These are phyloP conservation scores for Grigorovia jiainica DNA, from an alignment of 805 yeast species.

Conservation along the genomic window DNA sequence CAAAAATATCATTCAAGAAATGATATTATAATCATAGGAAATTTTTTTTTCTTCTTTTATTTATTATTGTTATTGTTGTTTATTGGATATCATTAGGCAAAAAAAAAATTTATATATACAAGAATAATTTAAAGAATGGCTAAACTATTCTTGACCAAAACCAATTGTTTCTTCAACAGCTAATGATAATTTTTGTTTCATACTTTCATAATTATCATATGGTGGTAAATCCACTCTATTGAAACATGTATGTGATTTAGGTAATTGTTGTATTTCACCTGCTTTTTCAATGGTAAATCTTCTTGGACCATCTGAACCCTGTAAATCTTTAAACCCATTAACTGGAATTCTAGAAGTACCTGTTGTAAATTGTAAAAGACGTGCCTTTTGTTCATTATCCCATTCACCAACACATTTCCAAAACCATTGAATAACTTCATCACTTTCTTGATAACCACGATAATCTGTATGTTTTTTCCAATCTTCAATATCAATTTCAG, in stretches of 20 bases:
- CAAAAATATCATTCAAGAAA: neutral
- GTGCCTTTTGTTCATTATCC: conserved; percentile 95
- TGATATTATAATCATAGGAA: neutral
- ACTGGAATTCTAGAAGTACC: conserved; percentile 99
- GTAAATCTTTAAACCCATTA: conserved; percentile 96
- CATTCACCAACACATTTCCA: conserved; percentile 90
- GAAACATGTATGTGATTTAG: conserved; percentile 97
- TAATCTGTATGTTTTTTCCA: conserved; percentile 99
- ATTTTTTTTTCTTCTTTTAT: neutral
- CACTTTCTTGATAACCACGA: conserved; percentile 93
- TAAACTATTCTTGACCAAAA: conserved; percentile 80
- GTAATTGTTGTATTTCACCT: conserved; percentile 85
- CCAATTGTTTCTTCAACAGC: conserved; percentile 99
- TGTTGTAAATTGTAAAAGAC: conserved; percentile 92
- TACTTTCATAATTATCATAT: conserved; percentile 69
- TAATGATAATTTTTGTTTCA: conserved; percentile 82
- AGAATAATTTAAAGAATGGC: neutral
- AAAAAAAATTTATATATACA: neutral
- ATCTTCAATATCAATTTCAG: conserved; percentile 95
- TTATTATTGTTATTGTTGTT: neutral
- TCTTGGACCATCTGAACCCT: conserved; percentile 99
- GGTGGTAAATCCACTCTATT: conserved; percentile 98
- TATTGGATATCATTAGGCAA: neutral
- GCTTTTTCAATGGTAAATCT: conserved; percentile 96
- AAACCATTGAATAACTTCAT: conserved; percentile 97